Percentiles rank a stretch among this genome's conserved stretches.
These are phyloP conservation scores for Nakazawaea sp. DNA, from an alignment of 805 yeast genomes.

Conservation along the genomic window DNA sequence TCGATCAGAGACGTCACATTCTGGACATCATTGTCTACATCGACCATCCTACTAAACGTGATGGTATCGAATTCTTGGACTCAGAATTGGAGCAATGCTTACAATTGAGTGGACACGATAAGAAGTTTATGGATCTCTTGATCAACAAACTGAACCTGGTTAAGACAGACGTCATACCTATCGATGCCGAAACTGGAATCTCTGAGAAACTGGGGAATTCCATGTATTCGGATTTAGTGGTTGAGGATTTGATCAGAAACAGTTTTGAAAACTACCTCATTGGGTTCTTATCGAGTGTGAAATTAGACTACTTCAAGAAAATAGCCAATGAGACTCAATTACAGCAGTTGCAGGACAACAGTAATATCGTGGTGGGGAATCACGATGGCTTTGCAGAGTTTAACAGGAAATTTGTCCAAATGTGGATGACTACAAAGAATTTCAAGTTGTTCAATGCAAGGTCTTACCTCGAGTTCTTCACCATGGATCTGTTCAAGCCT, in stretches of 20 bases:
- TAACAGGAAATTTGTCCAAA: constrained; percentile 35
- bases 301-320: constrained; percentile 54
- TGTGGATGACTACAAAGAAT: constrained; percentile 51
- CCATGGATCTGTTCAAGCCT: constrained; percentile 44
- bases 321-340: constrained; percentile 30
- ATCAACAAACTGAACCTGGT: constrained; percentile 22
- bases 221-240: constrained; percentile 3
- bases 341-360: constrained; percentile 14
- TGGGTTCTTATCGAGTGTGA: constrained; percentile 65
- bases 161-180: too few relatives aligned
- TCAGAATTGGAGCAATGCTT: constrained; percentile 35
- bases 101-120: constrained; percentile 54
- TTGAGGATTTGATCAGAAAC: constrained; percentile 79
- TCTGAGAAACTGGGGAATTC: too few relatives aligned
- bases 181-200: too few relatives aligned
- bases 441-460: constrained; percentile 43
- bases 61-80: constrained; percentile 39
- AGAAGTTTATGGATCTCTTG: constrained; percentile 64
- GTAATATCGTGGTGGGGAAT: constrained; percentile 10
- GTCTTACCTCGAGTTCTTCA: constrained; percentile 66
- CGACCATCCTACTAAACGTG: constrained; percentile 31
- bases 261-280: constrained; percentile 87
- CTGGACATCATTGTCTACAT: constrained; percentile 72
- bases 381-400: constrained; percentile 28
- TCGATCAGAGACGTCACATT: constrained; percentile 52